Base-by-base conservation (phyloP, 805 yeast species). In the Citeromyces matritensis region DNA sequence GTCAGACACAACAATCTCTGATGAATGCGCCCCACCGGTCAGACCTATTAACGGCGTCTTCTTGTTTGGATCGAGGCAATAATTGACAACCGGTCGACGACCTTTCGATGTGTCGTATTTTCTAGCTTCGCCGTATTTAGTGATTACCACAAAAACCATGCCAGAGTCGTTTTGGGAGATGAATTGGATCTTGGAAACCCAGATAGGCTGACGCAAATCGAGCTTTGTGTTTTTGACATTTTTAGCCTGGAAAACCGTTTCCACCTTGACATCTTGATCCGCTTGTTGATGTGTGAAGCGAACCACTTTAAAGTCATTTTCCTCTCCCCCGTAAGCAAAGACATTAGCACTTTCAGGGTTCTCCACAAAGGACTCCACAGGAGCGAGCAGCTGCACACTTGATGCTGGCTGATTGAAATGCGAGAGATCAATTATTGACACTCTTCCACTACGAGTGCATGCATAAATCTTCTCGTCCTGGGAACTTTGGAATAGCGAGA, bases 301-400 rank as follows among this genome's bases (percentile, higher is more conserved):
- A 30, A 67, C 48, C 13, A 76, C 53, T 32, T 67, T 68, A 4
- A 81, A 54, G 47, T 82, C 86, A 36, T 73, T 73, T 42, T 85
- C 93, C 45, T 82, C 71, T 19, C 97, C 98, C 24, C 96, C 96
- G 43, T 60, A 69, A 1, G 91, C 94, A 51, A 80, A 71, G 2
- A 73, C 49, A 14, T 69, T 67, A 6, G 49, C 48, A 13, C 58
- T 61, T 10, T 49, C 43, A 3, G 73, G 75, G 42, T 71, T 71
- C 23, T 54, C 48, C 9, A 51, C 48, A 44, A 66, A 68, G 24
- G 72, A 50, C 35, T 61, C 54, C 26, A 76, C 48, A 5, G 74
- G 70, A 3, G 64, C 72, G 26, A 51, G 55, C 6, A 74, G 41
- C 15, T 49, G 39, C 13, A 58, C 33, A n/a, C 15, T 30, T 19